Conservation (phyloP, 176 grass and related monocot species). For the Phoenix dactylifera region DNA sequence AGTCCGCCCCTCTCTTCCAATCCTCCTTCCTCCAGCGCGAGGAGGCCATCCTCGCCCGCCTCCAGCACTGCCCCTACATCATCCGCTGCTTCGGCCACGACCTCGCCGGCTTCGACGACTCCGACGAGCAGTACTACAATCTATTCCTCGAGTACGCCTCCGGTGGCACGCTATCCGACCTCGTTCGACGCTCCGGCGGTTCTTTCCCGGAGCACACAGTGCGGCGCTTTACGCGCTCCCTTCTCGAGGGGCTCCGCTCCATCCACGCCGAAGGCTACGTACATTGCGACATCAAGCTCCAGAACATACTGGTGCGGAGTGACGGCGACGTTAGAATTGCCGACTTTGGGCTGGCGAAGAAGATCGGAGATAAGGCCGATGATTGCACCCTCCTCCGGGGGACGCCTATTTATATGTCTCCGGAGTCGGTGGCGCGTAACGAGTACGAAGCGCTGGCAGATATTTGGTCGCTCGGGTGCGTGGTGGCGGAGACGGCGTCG, state of each 20-base stretch:
- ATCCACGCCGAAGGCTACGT: slow-evolving; percentile 3
- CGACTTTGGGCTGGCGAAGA: slow-evolving; percentile 8
- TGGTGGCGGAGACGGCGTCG: slow-evolving; percentile 6
- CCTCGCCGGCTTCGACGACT: neutral
- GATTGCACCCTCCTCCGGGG: neutral
- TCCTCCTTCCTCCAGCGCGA: neutral
- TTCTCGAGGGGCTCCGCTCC: neutral
- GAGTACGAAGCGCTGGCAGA: neutral
- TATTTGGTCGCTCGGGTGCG: slow-evolving; percentile 13
- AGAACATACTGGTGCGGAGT: slow-evolving; percentile 3
- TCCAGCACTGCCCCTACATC: slow-evolving; percentile 7
- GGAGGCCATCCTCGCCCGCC: neutral
- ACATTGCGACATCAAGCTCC: slow-evolving; percentile 12
- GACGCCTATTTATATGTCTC: slow-evolving; percentile 10
- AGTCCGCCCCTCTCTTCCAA: neutral
- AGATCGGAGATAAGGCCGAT: neutral
- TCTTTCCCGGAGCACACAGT: neutral
- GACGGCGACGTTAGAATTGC: slow-evolving; percentile 5
- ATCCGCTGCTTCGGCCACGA: slow-evolving; percentile 9
- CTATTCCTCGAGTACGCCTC: slow-evolving; percentile 13
- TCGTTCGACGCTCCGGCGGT: neutral
- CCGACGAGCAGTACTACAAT: slow-evolving; percentile 1
- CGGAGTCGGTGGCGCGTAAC: slow-evolving; percentile 7
- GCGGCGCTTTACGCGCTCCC: slow-evolving; percentile 5
- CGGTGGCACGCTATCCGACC: slow-evolving; percentile 11